Base-by-base conservation (phyloP, 352 stramenopile species). In the Globisporangium alternatum region DNA sequence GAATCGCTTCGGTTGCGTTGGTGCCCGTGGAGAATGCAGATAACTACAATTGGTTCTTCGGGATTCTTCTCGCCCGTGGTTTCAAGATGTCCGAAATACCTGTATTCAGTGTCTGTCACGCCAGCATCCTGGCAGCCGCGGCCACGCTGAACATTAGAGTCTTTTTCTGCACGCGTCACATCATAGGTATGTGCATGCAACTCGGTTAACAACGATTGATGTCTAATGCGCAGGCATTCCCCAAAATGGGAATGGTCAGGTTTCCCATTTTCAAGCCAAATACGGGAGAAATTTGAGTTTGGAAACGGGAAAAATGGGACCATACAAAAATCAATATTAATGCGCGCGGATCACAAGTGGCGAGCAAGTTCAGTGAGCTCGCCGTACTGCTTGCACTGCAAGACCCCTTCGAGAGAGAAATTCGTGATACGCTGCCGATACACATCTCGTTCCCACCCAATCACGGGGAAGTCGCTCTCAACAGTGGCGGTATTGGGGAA, bases 1-100 rank as follows among this genome's bases (percentile, higher is more conserved):
- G 41, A 15, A 43, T 68, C n/a, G 66, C 63, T 10, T 63, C 70
- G 2, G 56, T 76, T 6, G 59, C 62, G 5, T 30, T 76, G 0
- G 64, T 51, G 33, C 60, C 64, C 0, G 33, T 64, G 10, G 56
- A 71, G 37, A 52, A 68, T 19, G 10, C 43, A 2, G 19, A 25
- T 2, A 49, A 25, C 12, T 25, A 28, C 43, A 25, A 49, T 5
- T 25, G 43, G 43, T 28, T 49, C 43, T 49, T 49, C n/a, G 17
- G 19, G 1, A 25, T 49, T 25, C 43, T 28, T 1, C 43, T 25
- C 17, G 15, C 43, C 19, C 8, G 43, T 13, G 43, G 43, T 25
- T 49, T 25, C 19, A 7, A 13, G 17, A 4, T 49, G 1, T 25
- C 13, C 43, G 35, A 41, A 5, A 28, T 28, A 7, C n/a, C 44